Conservation (phyloP, 331 rosid species). For the Phaseolus coccineus region DNA sequence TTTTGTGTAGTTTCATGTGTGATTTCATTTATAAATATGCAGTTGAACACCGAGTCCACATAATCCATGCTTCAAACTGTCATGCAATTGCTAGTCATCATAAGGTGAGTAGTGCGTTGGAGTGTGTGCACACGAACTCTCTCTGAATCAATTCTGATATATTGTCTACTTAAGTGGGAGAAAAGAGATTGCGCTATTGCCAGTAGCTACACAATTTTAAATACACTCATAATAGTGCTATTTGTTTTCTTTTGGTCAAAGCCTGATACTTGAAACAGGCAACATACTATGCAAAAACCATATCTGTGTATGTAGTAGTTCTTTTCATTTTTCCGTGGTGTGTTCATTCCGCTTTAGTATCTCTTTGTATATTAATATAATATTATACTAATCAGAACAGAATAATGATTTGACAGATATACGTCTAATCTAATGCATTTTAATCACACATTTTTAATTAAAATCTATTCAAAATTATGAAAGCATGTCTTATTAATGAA, state of each 20-base stretch:
- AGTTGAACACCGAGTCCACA: slow-evolving; percentile 15
- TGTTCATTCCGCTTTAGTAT: slow-evolving; percentile 9
- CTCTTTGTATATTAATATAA: not conserved
- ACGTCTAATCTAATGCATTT: not conserved
- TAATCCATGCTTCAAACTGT: slow-evolving; percentile 39
- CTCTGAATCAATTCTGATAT: slow-evolving; percentile 22
- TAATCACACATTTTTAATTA: not conserved
- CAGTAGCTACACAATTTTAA: slow-evolving; percentile 24
- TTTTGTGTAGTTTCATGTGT: not conserved
- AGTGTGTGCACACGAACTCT: slow-evolving; percentile 39
- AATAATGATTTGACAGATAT: not conserved
- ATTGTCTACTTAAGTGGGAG: slow-evolving; percentile 32
- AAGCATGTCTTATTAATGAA: not conserved
- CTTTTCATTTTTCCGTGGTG: not conserved
- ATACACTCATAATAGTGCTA: slow-evolving; percentile 7
- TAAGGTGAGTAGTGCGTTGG: slow-evolving; percentile 27
- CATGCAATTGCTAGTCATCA: slow-evolving; percentile 40
- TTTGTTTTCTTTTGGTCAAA: slow-evolving; percentile 46
- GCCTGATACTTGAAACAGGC: slow-evolving; percentile 12
- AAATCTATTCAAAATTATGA: not conserved
- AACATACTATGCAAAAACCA: slow-evolving; percentile 14
- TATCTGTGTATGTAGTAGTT: not conserved
- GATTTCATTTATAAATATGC: not conserved
- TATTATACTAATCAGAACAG: not conserved
- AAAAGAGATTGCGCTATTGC: slow-evolving; percentile 33